Evolutionary conservation across 1,284 basidiomycete species (phyloP).

Genomic region (Boletus semigastroideus): DNA sequence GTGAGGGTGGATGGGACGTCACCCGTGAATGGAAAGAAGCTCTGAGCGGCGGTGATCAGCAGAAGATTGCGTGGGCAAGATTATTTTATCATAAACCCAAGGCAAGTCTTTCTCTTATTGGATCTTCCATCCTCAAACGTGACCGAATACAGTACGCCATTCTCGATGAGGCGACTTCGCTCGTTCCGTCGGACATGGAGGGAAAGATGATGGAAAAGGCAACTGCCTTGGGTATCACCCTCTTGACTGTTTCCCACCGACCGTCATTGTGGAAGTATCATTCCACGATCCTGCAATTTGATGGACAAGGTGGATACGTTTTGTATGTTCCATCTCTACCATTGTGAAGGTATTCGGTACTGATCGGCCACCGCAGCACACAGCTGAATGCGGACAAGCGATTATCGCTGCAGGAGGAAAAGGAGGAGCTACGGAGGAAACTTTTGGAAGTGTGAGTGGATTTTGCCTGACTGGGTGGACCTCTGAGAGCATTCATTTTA

Average conservation of each 20-base stretch:
- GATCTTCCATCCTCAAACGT: neutral
- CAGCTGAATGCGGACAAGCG: slow-evolving; percentile 91
- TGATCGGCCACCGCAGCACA: slow-evolving; percentile 50
- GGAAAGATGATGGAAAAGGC: slow-evolving; percentile 96
- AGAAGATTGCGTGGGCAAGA: slow-evolving; percentile 95
- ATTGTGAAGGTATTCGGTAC: neutral
- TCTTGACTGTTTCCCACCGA: slow-evolving; percentile 89
- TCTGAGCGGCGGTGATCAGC: slow-evolving; percentile 85
- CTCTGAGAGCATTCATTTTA: slow-evolving; percentile 29
- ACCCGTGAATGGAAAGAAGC: slow-evolving; percentile 92
- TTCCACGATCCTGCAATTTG: slow-evolving; percentile 87
- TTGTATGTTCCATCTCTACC: slow-evolving; percentile 57
- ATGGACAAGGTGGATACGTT: slow-evolving; percentile 79
- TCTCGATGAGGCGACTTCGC: slow-evolving; percentile 93
- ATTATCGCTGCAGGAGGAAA: slow-evolving; percentile 91
- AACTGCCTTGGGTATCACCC: slow-evolving; percentile 81
- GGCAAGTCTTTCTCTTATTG: slow-evolving; percentile 40
- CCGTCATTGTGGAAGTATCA: slow-evolving; percentile 97
- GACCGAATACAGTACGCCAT: slow-evolving; percentile 77
- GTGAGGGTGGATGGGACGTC: slow-evolving; percentile 95
- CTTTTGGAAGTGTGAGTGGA: slow-evolving; percentile 72
- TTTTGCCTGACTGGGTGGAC: neutral
- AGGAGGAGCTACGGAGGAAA: slow-evolving; percentile 79
- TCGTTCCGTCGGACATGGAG: slow-evolving; percentile 93
- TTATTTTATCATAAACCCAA: slow-evolving; percentile 96